phyloP scores from a whole-genome alignment of 495 filamentous ascomycete species.

The Aspergillus nanangensis region DNA sequence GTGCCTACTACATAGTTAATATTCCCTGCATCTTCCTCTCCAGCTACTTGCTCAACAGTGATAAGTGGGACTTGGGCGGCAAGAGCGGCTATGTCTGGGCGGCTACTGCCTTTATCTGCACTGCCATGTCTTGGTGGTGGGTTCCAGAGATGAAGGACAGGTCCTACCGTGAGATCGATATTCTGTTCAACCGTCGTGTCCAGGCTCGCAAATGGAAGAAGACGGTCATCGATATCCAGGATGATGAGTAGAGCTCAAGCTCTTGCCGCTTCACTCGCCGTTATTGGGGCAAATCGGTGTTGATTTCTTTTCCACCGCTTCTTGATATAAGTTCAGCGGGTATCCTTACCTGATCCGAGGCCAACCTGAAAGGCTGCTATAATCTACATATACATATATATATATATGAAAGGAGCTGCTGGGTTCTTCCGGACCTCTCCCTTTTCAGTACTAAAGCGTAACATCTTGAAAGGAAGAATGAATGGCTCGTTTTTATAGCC shows the following conservation, averaged over 20 bases:
- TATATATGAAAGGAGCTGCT: too few species aligned
- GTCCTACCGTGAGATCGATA: constrained; percentile 51
- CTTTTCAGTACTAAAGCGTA: too few species aligned
- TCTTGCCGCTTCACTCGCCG: not conserved
- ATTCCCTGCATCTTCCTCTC: constrained; percentile 59
- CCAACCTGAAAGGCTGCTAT: too few species aligned
- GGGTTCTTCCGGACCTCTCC: too few species aligned
- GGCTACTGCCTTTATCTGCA: constrained; percentile 63
- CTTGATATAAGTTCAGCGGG: too few species aligned
- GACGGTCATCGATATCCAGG: constrained; percentile 45
- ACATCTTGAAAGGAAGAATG: too few species aligned
- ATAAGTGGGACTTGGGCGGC: constrained; percentile 67
- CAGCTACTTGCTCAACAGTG: constrained; percentile 59
- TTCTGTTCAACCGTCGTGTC: constrained; percentile 48
- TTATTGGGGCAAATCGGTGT: too few species aligned
- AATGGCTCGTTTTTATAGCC: too few species aligned
- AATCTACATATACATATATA: too few species aligned
- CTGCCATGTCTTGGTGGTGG: constrained; percentile 54
- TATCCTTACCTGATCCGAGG: too few species aligned
- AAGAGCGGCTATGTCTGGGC: constrained; percentile 76
- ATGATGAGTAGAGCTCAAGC: constrained; percentile 43
- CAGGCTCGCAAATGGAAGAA: constrained; percentile 52
- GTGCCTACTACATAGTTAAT: constrained; percentile 64
- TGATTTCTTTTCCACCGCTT: too few species aligned
- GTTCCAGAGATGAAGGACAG: constrained; percentile 49